These are phyloP conservation scores for Plasmodium inui DNA, from an alignment of 169 alveolate genomes.

Conservation along the genomic window DNA sequence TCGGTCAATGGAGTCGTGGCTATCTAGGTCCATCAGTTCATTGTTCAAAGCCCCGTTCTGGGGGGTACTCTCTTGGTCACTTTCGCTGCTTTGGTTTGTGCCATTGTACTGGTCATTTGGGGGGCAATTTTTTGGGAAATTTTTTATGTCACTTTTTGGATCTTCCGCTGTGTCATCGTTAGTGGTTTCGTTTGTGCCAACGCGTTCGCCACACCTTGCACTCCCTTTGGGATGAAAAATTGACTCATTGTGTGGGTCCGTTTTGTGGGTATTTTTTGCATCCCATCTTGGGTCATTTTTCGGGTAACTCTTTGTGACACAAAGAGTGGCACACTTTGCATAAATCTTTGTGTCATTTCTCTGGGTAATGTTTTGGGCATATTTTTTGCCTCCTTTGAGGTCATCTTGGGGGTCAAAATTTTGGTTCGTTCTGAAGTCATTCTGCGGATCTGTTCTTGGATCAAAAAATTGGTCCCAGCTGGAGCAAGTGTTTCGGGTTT, in stretches of 20 bases:
- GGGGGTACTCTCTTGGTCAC: neutral
- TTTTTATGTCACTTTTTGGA: neutral
- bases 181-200: neutral
- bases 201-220: neutral
- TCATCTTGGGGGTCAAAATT: neutral
- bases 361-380: neutral
- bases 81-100: neutral
- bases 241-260: neutral
- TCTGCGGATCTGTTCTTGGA: no score
- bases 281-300: no score
- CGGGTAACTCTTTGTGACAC: neutral
- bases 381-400: neutral
- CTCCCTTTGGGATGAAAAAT: neutral
- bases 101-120: neutral
- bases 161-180: neutral
- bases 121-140: neutral
- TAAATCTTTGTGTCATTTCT: neutral
- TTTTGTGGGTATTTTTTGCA: neutral
- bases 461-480: no score
- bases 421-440: no score
- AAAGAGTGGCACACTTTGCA: neutral
- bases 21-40: slow-evolving; percentile 17
- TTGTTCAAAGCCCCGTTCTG: neutral
- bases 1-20: slow-evolving; percentile 34
- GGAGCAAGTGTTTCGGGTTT: no score